Base-by-base conservation (phyloP, 805 yeast genomes). In the Wickerhamiella vanderwaltii region DNA sequence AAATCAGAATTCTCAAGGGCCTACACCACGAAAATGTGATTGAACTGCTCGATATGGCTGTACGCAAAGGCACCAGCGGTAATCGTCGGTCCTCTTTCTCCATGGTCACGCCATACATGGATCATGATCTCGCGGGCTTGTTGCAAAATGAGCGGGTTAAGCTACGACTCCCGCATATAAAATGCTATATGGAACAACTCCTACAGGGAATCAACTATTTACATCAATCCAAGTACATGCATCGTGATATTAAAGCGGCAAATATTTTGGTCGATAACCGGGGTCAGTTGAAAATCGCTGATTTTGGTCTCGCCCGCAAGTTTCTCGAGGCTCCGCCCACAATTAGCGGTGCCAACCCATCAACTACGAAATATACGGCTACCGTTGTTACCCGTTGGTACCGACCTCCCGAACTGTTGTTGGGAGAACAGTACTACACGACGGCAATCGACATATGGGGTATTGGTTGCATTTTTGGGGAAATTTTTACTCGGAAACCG, bases 361-460 rank as follows among this genome's bases (percentile, higher is more conserved):
- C 65, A 3, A 47, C 52, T 1, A 54, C 59, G 5, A 54, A 63
- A 24, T 71, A 74, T 49, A 76, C 83, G 0, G 69, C 72, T n/a
- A 68, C 73, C 42, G 98, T 91, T 2, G 97, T 91, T 29, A 91
- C 98, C 0, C 64, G 98, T 49, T 91, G 98, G 98, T 91, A 93
- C 60, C 68, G 98, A 45, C 94, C 98, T 1, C 98, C 97, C 0
- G 98, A 88, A 58, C 67, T 91, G 15, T 68, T 91, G 12, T 62
- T 91, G 41, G 95, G 95, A 3, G 94, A 86, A 50, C 69, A 80
- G 51, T 66, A 71, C 45, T 88, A 88, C 58, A 86, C 96, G 2
- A 82, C 96, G 0, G 94, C 97, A 0, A 88, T 88, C 9, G 99
- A 91, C 61, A 72, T 91, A 63, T 91, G 99, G 99, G 96, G 97